Percentiles rank a stretch among this genome's conserved stretches.
Evolutionary conservation across 208 protist species (phyloP).

Genomic region (Trichomonas tenax): DNA sequence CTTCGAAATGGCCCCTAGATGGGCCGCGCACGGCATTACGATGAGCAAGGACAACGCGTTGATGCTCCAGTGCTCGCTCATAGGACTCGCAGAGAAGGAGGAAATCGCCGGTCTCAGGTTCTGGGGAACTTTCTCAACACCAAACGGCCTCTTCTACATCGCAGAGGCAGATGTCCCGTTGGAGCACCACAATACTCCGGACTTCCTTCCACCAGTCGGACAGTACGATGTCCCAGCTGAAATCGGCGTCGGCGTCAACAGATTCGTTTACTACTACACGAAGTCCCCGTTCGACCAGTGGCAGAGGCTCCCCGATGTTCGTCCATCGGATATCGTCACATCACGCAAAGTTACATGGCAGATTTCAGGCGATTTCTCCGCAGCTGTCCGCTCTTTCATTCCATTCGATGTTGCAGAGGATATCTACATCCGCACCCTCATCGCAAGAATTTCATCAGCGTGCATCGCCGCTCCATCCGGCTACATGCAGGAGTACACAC

Average conservation of each 20-base stretch:
- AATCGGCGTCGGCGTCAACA: neutral
- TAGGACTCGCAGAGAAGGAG: neutral
- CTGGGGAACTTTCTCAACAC: neutral
- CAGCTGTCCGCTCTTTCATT: neutral
- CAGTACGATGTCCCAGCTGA: neutral
- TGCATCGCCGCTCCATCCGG: neutral
- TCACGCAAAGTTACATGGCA: neutral
- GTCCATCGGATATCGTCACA: neutral
- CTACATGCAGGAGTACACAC: neutral
- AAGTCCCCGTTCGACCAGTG: constrained; percentile 1
- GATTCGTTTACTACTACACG: neutral
- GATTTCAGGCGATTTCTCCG: neutral
- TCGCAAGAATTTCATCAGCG: neutral
- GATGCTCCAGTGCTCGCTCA: neutral
- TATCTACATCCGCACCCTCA: neutral
- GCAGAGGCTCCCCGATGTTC: neutral
- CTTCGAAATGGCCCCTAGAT: neutral
- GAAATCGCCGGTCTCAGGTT: neutral
- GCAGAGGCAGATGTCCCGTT: neutral
- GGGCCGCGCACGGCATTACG: neutral
- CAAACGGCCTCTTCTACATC: neutral
- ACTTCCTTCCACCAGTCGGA: neutral
- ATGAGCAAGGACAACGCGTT: neutral
- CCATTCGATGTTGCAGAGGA: constrained; percentile 8
- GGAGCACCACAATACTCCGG: neutral